phyloP scores from a whole-genome alignment of 345 rosid species.

The Eucalyptus tenuipes region DNA sequence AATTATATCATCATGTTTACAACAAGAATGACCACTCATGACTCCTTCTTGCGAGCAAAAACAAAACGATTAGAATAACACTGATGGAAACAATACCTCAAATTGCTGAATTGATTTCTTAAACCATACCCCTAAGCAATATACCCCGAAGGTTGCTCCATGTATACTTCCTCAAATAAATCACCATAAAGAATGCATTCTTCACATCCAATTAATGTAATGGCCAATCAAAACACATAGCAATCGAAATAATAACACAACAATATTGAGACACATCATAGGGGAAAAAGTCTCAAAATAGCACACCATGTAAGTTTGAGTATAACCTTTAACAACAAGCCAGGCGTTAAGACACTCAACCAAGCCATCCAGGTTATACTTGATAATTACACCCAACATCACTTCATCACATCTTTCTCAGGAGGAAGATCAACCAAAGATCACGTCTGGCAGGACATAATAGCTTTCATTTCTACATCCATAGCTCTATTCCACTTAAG shows the following conservation, averaged over 20 bases:
- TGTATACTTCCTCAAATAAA: background rate
- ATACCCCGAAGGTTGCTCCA: background rate
- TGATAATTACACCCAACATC: background rate
- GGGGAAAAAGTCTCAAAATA: background rate
- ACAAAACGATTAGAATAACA: background rate
- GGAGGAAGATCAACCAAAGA: background rate
- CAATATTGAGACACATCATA: background rate
- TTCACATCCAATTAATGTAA: background rate
- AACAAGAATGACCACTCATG: background rate
- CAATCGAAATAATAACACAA: background rate
- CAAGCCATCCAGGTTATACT: background rate
- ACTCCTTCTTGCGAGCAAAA: background rate
- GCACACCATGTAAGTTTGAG: too few species aligned
- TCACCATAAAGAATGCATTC: background rate
- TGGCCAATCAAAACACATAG: background rate
- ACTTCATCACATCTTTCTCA: too few species aligned
- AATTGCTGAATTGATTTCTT: accelerated
- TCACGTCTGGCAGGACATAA: accelerated
- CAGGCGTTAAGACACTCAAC: background rate
- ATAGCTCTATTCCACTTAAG: too few species aligned
- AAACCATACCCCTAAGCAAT: background rate
- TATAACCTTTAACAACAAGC: background rate
- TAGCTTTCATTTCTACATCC: background rate
- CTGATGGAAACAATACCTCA: background rate
- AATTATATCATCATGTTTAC: background rate